These are phyloP conservation scores for Vigna hirtella DNA, from an alignment of 306 rosid genomes.

Conservation along the genomic window DNA sequence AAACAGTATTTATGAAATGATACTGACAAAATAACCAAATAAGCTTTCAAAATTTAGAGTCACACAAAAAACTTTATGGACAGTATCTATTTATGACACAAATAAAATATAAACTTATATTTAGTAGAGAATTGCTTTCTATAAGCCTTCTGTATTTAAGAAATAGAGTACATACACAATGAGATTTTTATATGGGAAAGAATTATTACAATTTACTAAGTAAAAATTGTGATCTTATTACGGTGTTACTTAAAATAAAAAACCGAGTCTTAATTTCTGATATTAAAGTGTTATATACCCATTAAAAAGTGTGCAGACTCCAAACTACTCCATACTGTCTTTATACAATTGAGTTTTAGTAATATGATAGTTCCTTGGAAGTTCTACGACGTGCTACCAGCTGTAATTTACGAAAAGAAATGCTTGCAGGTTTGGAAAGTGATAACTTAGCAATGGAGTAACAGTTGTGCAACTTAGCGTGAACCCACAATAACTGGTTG, in stretches of 20 bases:
- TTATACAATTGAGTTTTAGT: too few species aligned
- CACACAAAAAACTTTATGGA: constrained; percentile 1
- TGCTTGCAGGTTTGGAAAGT: background rate
- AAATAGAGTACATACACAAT: background rate
- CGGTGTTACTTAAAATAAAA: too few species aligned
- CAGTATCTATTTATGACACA: background rate
- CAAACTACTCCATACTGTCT: too few species aligned
- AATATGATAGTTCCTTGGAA: background rate
- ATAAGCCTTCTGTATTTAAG: background rate
- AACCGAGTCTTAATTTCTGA: too few species aligned
- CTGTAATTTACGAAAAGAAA: background rate
- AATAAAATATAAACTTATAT: constrained; percentile 1
- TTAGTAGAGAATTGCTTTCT: background rate
- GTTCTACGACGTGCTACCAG: background rate
- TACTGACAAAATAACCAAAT: constrained; percentile 4
- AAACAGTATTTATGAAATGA: constrained; percentile 26
- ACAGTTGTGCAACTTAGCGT: background rate
- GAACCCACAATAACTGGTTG: background rate
- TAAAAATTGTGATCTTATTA: too few species aligned
- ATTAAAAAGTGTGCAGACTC: too few species aligned
- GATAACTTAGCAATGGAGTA: background rate
- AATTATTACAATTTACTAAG: background rate
- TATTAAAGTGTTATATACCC: too few species aligned
- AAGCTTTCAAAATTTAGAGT: constrained; percentile 8
- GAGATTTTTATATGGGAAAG: background rate